A percentile compares a stretch with the other conserved stretches of the same genome.
phyloP scores from a whole-genome alignment of 2,329 filamentous ascomycete genomes.

The Kalmusia sp. region DNA sequence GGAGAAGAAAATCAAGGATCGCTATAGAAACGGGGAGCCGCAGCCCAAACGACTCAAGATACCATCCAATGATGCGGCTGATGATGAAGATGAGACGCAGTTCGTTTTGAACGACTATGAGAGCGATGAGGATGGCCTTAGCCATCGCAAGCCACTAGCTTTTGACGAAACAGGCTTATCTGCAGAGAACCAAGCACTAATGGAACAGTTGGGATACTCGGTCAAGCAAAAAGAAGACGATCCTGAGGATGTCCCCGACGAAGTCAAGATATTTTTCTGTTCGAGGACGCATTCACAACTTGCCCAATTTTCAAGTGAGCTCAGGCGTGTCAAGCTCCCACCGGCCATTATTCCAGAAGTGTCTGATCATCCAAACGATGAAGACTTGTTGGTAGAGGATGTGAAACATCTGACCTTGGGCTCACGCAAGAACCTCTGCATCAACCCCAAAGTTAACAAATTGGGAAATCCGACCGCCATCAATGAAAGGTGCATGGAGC shows the following conservation, averaged over 20 bases:
- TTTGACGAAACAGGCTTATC: slow-evolving; percentile 63
- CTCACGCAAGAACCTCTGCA: slow-evolving; percentile 86
- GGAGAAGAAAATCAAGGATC: slow-evolving; percentile 66
- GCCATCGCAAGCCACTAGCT: slow-evolving; percentile 20
- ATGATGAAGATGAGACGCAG: slow-evolving; percentile 63
- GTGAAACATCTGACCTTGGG: slow-evolving; percentile 85
- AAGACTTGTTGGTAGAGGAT: slow-evolving; percentile 57
- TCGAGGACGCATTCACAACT: slow-evolving; percentile 93
- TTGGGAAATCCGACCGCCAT: slow-evolving; percentile 78
- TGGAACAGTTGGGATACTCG: slow-evolving; percentile 64
- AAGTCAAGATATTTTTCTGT: slow-evolving; percentile 88
- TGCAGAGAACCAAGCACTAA: slow-evolving; percentile 75
- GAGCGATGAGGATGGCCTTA: slow-evolving; percentile 62
- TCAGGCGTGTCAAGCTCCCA: slow-evolving; percentile 79
- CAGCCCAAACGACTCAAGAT: slow-evolving; percentile 53
- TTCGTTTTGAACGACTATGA: slow-evolving; percentile 81
- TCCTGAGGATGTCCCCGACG: slow-evolving; percentile 64
- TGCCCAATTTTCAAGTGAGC: slow-evolving; percentile 83
- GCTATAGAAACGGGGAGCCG: slow-evolving; percentile 56
- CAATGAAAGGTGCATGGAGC: slow-evolving; percentile 89
- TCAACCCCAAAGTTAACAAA: slow-evolving; percentile 80
- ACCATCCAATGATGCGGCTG: slow-evolving; percentile 9
- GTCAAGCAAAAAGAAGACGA: slow-evolving; percentile 46
- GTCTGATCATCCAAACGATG: slow-evolving; percentile 12
- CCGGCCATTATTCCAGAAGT: slow-evolving; percentile 62